phyloP scores from a whole-genome alignment of 2,329 filamentous ascomycete genomes.

The Juglanconis juglandina region DNA sequence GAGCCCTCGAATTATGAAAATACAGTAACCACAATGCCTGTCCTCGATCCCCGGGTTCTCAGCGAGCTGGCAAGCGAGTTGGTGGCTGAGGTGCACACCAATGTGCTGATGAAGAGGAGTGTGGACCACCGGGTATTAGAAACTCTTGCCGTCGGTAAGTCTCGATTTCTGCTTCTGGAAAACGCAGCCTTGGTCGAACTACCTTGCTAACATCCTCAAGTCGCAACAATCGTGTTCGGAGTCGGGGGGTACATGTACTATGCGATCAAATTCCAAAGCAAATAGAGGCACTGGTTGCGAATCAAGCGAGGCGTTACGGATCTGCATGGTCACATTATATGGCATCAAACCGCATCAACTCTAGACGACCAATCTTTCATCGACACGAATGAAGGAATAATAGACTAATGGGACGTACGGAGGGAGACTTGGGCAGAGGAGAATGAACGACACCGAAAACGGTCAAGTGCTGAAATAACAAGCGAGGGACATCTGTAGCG shows the following conservation, averaged over 20 bases:
- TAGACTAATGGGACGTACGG: no score
- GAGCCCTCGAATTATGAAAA: background rate
- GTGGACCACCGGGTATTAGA: constrained; percentile 10
- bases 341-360: background rate
- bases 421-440: no score
- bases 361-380: background rate
- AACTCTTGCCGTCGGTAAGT: constrained; percentile 11
- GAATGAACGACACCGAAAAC: no score
- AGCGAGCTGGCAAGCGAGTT: constrained; percentile 14
- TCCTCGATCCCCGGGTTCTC: constrained; percentile 9
- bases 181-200: no score
- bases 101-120: constrained; percentile 8
- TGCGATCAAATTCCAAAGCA: constrained; percentile 14
- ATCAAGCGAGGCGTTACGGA: background rate
- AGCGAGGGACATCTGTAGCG: no score
- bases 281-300: background rate
- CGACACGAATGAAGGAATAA: no score
- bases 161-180: background rate
- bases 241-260: constrained; percentile 18
- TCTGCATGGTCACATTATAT: no score
- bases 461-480: background rate
- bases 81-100: constrained; percentile 12
- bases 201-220: background rate
- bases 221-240: constrained; percentile 11
- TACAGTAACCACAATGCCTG: constrained; percentile 11